Percentiles rank a stretch among this genome's conserved stretches.
Evolutionary conservation across 805 yeast species (phyloP).

Genomic region (Kodamaea neixiangensis): DNA sequence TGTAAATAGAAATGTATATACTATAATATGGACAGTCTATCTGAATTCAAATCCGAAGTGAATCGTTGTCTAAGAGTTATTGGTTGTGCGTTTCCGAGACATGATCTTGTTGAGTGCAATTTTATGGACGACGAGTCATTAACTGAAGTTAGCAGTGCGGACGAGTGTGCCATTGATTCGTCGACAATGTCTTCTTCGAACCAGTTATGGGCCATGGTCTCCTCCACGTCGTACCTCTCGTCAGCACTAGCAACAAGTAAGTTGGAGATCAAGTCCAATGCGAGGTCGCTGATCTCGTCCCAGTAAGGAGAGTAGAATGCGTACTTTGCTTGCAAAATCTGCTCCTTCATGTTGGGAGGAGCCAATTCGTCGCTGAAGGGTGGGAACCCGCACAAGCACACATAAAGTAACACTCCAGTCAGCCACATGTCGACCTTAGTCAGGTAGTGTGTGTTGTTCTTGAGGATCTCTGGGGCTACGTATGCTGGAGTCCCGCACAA

Average conservation of each 20-base stretch:
- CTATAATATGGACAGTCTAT: conserved; percentile 9
- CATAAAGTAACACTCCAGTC: conserved; percentile 74
- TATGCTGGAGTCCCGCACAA: conserved; percentile 87
- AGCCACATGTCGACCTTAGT: conserved; percentile 83
- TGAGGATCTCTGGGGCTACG: conserved; percentile 78
- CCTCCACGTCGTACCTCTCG: conserved; percentile 42
- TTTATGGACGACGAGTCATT: conserved; percentile 5
- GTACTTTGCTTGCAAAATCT: conserved; percentile 63
- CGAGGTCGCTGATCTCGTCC: conserved; percentile 69
- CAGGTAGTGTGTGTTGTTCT: conserved; percentile 57
- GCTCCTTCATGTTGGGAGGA: conserved; percentile 78
- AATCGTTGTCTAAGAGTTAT: conserved; percentile 27
- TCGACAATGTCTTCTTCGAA: conserved; percentile 26
- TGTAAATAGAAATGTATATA: not conserved
- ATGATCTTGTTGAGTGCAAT: conserved; percentile 15
- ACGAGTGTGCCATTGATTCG: conserved; percentile 2
- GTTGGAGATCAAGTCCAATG: conserved; percentile 63
- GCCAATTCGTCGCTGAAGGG: conserved; percentile 83
- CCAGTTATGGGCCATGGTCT: conserved; percentile 49
- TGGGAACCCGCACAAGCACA: conserved; percentile 81
- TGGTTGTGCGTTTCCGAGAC: conserved; percentile 29
- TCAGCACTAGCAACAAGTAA: conserved; percentile 55
- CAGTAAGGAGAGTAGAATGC: conserved; percentile 81
- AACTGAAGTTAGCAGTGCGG: not conserved
- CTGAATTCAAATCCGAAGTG: conserved; percentile 23